Conservation (phyloP, 768 basidiomycete species). For the Rhodotorula graminis region DNA sequence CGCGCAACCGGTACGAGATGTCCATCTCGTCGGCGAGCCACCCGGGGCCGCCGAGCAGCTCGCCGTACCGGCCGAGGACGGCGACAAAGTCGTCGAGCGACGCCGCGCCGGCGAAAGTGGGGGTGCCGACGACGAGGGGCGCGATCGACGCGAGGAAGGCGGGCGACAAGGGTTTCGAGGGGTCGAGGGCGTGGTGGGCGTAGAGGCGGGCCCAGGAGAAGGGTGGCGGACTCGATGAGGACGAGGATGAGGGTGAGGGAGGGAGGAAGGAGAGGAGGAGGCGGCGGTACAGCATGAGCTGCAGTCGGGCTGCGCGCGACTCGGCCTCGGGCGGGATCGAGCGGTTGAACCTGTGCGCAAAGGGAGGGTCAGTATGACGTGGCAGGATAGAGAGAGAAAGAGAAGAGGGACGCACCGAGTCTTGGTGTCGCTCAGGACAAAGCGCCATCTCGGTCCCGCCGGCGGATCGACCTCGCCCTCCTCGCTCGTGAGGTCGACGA, state of each 20-base stretch:
- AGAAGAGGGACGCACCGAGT: slow-evolving; percentile 51
- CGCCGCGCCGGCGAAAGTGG: slow-evolving; percentile 51
- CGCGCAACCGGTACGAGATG: slow-evolving; percentile 29
- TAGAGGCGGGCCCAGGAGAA: slow-evolving; percentile 28
- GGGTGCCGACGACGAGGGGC: slow-evolving; percentile 15
- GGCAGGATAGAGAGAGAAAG: no score
- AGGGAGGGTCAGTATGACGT: not conserved
- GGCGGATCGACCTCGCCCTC: not conserved
- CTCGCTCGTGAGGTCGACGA: not conserved
- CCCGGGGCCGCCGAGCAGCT: slow-evolving; percentile 35
- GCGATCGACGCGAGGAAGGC: slow-evolving; percentile 21
- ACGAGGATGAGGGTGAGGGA: slow-evolving; percentile 43
- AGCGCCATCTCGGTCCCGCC: not conserved
- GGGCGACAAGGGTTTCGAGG: not conserved
- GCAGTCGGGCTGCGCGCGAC: slow-evolving; percentile 58
- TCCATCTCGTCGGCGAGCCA: slow-evolving; percentile 47
- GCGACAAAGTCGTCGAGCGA: slow-evolving; percentile 52
- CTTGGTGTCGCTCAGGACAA: slow-evolving; percentile 59
- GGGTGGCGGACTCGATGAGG: not conserved
- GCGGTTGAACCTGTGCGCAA: slow-evolving; percentile 36
- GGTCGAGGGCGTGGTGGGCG: slow-evolving; percentile 13
- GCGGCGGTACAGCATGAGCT: slow-evolving; percentile 72
- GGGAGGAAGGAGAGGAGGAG: slow-evolving; percentile 58
- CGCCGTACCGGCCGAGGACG: slow-evolving; percentile 51
- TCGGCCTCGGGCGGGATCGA: slow-evolving; percentile 60